Conservation (phyloP, 2,329 filamentous ascomycete genomes). For the Aspergillus puulaauensis region DNA sequence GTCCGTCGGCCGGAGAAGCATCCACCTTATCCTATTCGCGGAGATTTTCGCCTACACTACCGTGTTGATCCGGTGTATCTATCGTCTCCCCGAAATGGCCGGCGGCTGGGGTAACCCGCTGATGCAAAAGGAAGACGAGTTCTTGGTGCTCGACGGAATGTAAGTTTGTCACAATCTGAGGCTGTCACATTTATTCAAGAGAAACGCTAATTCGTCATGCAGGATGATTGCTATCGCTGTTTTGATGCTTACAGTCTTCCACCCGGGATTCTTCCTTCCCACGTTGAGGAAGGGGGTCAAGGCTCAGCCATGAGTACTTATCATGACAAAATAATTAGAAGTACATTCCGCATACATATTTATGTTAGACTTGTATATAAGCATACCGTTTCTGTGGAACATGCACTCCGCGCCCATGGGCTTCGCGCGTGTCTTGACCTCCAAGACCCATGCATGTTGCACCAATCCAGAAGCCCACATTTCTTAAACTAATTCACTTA, state of each 20-base stretch:
- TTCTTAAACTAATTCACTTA: neutral
- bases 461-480: no score
- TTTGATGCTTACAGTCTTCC: conserved; percentile 42
- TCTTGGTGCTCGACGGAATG: conserved; percentile 50
- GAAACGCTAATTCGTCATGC: neutral
- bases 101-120: conserved; percentile 50
- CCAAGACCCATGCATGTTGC: no score
- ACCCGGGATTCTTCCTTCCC: conserved; percentile 48
- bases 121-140: conserved; percentile 49
- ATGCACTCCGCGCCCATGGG: neutral
- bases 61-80: conserved; percentile 45
- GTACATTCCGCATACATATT: neutral
- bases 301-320: conserved; percentile 13
- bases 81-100: conserved; percentile 51
- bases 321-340: neutral
- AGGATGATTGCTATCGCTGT: conserved; percentile 49
- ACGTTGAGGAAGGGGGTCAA: conserved; percentile 30
- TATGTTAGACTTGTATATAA: neutral
- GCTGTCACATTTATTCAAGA: no score
- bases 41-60: conserved; percentile 40
- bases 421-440: neutral
- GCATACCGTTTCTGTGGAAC: neutral
- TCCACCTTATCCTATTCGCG: conserved; percentile 27
- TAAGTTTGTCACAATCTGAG: conserved; percentile 27
- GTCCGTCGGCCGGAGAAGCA: conserved; percentile 18